Conservation (phyloP, 1,284 basidiomycete species). For the Neonothopanus nambi region DNA sequence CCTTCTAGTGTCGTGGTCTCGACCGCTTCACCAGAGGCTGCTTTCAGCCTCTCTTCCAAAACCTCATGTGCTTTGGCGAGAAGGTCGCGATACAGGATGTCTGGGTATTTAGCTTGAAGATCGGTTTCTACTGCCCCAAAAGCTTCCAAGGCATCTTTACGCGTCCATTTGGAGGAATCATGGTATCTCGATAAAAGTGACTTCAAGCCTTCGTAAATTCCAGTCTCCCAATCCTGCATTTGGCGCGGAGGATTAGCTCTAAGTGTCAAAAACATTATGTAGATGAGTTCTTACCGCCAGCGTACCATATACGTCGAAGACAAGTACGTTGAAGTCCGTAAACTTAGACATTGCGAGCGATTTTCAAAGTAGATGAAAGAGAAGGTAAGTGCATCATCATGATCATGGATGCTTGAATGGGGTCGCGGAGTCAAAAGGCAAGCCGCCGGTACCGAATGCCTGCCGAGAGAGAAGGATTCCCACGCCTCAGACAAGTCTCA, state of each 20-base stretch:
- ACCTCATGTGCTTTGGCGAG: constrained; percentile 54
- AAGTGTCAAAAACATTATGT: background rate
- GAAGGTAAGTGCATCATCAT: no score
- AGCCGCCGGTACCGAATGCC: no score
- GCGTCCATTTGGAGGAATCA: constrained; percentile 45
- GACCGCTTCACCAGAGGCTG: constrained; percentile 21
- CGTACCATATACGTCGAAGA: constrained; percentile 21
- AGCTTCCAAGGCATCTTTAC: constrained; percentile 50
- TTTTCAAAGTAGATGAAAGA: no score
- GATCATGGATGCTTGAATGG: no score
- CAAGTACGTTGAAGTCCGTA: constrained; percentile 17
- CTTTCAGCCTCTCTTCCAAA: constrained; percentile 38
- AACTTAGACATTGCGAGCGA: constrained; percentile 12
- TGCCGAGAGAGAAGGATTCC: no score
- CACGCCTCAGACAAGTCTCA: no score
- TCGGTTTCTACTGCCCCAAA: constrained; percentile 57
- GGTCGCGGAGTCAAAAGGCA: no score
- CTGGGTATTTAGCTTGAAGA: constrained; percentile 57
- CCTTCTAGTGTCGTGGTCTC: constrained; percentile 22
- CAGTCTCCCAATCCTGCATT: constrained; percentile 71
- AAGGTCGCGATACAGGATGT: constrained; percentile 60
- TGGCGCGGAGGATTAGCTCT: background rate
- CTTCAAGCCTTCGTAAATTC: constrained; percentile 53
- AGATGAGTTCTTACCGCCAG: constrained; percentile 10
- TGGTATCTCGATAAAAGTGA: constrained; percentile 50